Conservation (phyloP, 805 yeast species). For the Saccharomycopsis guyanensis region DNA sequence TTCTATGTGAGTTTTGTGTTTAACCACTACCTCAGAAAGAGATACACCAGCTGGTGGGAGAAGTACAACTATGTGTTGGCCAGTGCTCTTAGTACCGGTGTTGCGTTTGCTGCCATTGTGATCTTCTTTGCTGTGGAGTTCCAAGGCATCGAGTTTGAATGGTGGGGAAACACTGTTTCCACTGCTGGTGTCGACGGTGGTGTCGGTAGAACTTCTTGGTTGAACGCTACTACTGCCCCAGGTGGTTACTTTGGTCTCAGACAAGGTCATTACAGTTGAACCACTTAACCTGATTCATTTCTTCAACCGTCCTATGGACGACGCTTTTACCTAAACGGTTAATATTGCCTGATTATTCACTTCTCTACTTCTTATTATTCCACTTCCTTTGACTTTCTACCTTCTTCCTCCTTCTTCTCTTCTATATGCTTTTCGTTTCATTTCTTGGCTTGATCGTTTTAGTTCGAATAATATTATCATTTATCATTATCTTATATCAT, state of each 20-base stretch:
- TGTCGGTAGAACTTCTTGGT: slow-evolving; percentile 23
- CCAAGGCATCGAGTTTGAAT: slow-evolving; percentile 34
- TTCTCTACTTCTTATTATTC: background rate
- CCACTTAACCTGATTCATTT: background rate
- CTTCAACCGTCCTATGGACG: no score
- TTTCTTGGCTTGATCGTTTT: background rate
- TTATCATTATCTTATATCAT: no score
- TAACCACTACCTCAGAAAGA: slow-evolving; percentile 42
- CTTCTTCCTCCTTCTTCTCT: background rate
- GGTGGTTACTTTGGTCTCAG: slow-evolving; percentile 33
- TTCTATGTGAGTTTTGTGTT: slow-evolving; percentile 31
- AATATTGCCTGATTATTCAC: background rate
- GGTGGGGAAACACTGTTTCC: slow-evolving; percentile 60
- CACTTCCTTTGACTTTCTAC: background rate
- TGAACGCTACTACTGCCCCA: slow-evolving; percentile 24
- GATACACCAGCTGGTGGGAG: slow-evolving; percentile 48
- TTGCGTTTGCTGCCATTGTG: slow-evolving; percentile 50
- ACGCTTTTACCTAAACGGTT: no score
- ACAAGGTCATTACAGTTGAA: slow-evolving; percentile 7
- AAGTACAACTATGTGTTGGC: slow-evolving; percentile 44
- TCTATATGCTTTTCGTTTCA: background rate
- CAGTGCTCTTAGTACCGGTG: slow-evolving; percentile 54
- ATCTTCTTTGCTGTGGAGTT: slow-evolving; percentile 44
- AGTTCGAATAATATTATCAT: no score
- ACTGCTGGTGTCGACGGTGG: slow-evolving; percentile 33